phyloP scores from a whole-genome alignment of 139 green algal genomes.

The Picochlorum costavermella region DNA sequence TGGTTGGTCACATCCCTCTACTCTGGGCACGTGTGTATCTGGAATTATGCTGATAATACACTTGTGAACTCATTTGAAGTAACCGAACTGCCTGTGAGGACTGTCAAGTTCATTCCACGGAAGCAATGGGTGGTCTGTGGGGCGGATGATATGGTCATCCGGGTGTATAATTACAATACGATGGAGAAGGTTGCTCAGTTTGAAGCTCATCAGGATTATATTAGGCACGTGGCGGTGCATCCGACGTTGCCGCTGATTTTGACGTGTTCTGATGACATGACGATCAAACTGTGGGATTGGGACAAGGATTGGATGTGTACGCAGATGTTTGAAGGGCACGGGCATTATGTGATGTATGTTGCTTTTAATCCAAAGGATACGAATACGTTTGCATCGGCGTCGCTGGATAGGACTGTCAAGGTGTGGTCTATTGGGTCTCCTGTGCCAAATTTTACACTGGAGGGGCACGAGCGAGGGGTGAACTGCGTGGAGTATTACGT shows the following conservation, averaged over 20 bases:
- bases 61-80: conserved; percentile 98
- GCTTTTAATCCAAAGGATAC: conserved; percentile 99
- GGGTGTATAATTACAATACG: conserved; percentile 99
- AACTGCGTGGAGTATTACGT: conserved; percentile 98
- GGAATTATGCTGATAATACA: conserved; percentile 88
- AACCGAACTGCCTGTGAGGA: conserved; percentile 89
- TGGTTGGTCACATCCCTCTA: conserved; percentile 58
- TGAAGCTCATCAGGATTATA: conserved; percentile 98
- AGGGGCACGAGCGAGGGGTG: conserved; percentile 98
- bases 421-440: conserved; percentile 90
- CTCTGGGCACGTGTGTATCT: conserved; percentile 88
- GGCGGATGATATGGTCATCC: conserved; percentile 95
- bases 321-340: conserved; percentile 97
- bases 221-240: conserved; percentile 88
- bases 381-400: conserved; percentile 97
- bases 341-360: conserved; percentile 98
- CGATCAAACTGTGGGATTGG: conserved; percentile 99
- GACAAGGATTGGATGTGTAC: conserved; percentile 87
- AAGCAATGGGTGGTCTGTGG: conserved; percentile 96
- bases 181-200: conserved; percentile 96
- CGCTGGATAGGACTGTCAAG: conserved; percentile 95
- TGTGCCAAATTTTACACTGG: conserved; percentile 94
- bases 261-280: conserved; percentile 94
- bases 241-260: conserved; percentile 88
- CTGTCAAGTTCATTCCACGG: conserved; percentile 91